Percentiles rank a stretch among this genome's conserved stretches.
Evolutionary conservation across 2,329 filamentous ascomycete species (phyloP).

Genomic region (Coniochaeta sp.): DNA sequence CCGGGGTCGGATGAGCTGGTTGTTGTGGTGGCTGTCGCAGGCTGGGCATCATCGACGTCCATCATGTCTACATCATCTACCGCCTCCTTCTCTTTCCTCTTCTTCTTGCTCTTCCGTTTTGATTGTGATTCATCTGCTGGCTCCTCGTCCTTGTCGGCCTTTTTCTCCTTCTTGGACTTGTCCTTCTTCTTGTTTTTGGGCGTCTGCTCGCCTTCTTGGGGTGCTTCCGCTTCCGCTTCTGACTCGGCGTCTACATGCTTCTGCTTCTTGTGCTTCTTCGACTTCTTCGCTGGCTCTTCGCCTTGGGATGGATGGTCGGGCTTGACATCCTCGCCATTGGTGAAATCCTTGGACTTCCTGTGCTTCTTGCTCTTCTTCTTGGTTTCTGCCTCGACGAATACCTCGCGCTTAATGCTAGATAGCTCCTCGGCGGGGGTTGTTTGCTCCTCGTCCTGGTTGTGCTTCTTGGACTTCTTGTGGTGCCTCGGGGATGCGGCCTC

Average conservation of each 20-base stretch:
- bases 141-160: background rate
- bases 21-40: constrained; percentile 23
- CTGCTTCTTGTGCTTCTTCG: constrained; percentile 29
- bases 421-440: background rate
- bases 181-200: constrained; percentile 29
- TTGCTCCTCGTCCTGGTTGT: constrained; percentile 3
- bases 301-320: background rate
- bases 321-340: constrained; percentile 1
- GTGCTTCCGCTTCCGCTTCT: background rate
- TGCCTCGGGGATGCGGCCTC: constrained; percentile 1
- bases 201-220: constrained; percentile 22
- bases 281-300: constrained; percentile 9
- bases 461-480: constrained; percentile 6
- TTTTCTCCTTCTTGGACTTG: constrained; percentile 23
- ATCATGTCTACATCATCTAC: constrained; percentile 24
- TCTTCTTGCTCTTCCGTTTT: constrained; percentile 19
- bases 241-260: constrained; percentile 7
- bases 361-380: constrained; percentile 21
- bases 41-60: constrained; percentile 28
- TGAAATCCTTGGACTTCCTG: constrained; percentile 14
- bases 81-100: constrained; percentile 2
- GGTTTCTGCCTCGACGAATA: background rate
- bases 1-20: constrained; percentile 20
- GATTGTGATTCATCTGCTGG: constrained; percentile 1
- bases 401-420: background rate